Evolutionary conservation across 2,329 filamentous ascomycete species (phyloP).

Genomic region (Eutypa lata): DNA sequence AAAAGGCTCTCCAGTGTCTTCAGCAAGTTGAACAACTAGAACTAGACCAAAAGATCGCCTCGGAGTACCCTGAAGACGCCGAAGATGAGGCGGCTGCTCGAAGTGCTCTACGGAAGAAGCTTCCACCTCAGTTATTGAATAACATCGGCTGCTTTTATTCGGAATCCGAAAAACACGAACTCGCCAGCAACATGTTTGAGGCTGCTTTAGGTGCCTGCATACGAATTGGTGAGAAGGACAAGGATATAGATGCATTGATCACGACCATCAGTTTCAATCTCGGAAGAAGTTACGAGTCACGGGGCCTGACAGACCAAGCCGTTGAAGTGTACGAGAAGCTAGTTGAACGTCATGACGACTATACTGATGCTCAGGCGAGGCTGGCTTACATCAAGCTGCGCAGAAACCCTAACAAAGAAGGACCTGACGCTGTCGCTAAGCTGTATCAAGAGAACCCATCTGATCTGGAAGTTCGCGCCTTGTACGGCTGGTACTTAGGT

Average conservation of each 20-base stretch:
- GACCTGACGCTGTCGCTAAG: conserved; percentile 79
- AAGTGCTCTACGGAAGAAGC: conserved; percentile 65
- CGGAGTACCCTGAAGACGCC: conserved; percentile 59
- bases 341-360: conserved; percentile 80
- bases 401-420: conserved; percentile 77
- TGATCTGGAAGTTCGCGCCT: conserved; percentile 85
- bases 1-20: conserved; percentile 88
- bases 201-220: conserved; percentile 86
- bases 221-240: conserved; percentile 69
- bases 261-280: conserved; percentile 98
- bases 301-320: conserved; percentile 76
- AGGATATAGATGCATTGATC: conserved; percentile 86
- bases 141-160: conserved; percentile 97
- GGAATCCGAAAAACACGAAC: conserved; percentile 76
- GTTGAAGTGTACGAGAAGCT: conserved; percentile 85
- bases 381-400: conserved; percentile 87
- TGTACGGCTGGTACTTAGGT: conserved; percentile 95
- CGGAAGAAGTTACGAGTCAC: conserved; percentile 86
- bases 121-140: conserved; percentile 90
- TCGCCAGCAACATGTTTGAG: conserved; percentile 85
- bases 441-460: conserved; percentile 79
- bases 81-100: conserved; percentile 61
- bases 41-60: conserved; percentile 70
- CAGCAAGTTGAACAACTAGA: conserved; percentile 91
- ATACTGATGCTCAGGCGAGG: conserved; percentile 85